Base-by-base conservation (phyloP, 495 filamentous ascomycete species). In the Viridothelium virens region DNA sequence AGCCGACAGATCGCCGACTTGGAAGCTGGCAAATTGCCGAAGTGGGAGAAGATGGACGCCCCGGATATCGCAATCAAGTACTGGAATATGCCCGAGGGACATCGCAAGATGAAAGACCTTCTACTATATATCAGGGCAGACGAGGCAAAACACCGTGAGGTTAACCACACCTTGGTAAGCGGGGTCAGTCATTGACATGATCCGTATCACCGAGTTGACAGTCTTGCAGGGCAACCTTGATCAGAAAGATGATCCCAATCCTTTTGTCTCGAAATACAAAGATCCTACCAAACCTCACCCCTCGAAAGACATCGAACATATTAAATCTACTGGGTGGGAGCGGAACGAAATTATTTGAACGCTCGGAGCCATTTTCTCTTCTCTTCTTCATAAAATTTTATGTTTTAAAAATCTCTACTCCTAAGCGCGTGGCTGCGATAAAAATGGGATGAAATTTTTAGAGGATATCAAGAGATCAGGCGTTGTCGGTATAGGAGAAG, bases 81-180 rank as follows among this genome's bases (percentile, higher is more conserved):
- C 77, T 98, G 92, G 90, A 84, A 89, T 36, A 95, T 98, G 87
- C 91, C 92, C 1, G 91, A 96, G 74, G 88, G 84, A 2, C 82
- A 87, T 64, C 82, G 89, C 34, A 89, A 85, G 7, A 96, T 98
- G 89, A 83, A 80, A 66, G 91, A 97, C 74, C 78, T 97, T 61
- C 78, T 98, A 70, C 75, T 90, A 44, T 96, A 97, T 70, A 86
- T 98, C 66, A 85, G 95, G 4, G 92, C 92, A 0, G 94, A 98
- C 73, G 94, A 98, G 77, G 89, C 91, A n/a, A 94, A 93, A 76
- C 94, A 98, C 74, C 82, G 94, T 18, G 95, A 97, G 76, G 95
- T 97, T 65, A 98, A 98, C 76, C 94, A 98, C 73, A 97, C 94
- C 0, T 77, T 98, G 61, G 85, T 87, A 46, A 44, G 41, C 31